Percentiles rank a stretch among this genome's conserved stretches.
These are phyloP conservation scores for Spathaspora boniae DNA, from an alignment of 805 yeast species.

Conservation along the genomic window DNA sequence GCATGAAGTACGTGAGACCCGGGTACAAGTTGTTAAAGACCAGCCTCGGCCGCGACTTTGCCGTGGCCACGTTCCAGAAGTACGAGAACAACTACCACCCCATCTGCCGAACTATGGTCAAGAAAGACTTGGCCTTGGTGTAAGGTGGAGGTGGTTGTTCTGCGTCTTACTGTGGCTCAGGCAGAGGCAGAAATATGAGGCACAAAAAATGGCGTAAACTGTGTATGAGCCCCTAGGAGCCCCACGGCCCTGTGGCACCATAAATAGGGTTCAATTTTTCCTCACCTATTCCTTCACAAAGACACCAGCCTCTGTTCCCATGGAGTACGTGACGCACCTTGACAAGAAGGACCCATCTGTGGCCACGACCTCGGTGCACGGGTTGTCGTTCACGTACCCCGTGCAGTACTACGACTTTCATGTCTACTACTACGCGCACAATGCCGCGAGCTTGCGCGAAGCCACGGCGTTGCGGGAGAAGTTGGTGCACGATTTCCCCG, in stretches of 20 bases:
- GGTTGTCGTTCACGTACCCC: conserved; percentile 20
- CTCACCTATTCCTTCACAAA: no score
- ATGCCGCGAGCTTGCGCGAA: conserved; percentile 16
- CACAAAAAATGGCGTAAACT: no score
- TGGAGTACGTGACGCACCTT: conserved; percentile 28
- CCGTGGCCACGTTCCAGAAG: conserved; percentile 21
- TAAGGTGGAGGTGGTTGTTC: no score
- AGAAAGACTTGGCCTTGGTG: conserved; percentile 17
- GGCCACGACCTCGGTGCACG: conserved; percentile 17
- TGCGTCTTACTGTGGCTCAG: no score
- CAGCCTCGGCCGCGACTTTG: conserved; percentile 23
- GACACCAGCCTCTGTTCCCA: no score
- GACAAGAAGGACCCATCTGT: conserved; percentile 14
- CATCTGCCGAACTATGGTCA: conserved; percentile 25
- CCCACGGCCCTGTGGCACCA: background rate
- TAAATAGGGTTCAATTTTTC: background rate
- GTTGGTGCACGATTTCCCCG: conserved; percentile 21
- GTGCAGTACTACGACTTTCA: conserved; percentile 32
- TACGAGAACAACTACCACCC: conserved; percentile 27
- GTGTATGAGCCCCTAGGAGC: no score
- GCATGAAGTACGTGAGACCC: conserved; percentile 36
- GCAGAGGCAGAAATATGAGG: no score
- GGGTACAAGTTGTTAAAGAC: conserved; percentile 24
- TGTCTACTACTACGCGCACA: conserved; percentile 25
- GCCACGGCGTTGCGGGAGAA: conserved; percentile 18